Evolutionary conservation across 345 rosid species (phyloP), one percentile per base, ranked within the genome.

Genomic region (Camelina sativa): DNA sequence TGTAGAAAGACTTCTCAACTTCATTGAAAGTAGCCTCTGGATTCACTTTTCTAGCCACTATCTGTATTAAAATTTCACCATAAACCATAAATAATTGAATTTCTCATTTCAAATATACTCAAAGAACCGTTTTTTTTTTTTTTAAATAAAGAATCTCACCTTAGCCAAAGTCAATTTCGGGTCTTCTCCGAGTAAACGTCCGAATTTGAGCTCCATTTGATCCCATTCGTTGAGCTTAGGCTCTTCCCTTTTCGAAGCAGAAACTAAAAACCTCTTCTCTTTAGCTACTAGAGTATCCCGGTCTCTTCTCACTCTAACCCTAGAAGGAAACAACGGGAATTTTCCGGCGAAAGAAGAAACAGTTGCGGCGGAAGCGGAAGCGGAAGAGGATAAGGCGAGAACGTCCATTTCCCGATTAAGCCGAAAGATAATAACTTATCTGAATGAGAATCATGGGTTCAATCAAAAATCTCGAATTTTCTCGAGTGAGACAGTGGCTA

Each of bases 121-220:
- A 25, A 56, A 35, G 7, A 2, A 40, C 0, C 35, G 12, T 11
- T 11, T 11, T 5, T 2, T 2, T 20, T 20, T 20, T 0, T 0
- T 23, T n/a, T n/a, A n/a, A 25, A 25, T 25, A 25, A 25, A 63
- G 59, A 65, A 6, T 20, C 55, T 44, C 22, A 90, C 99, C 97
- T 95, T 95, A 53, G 97, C 97, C 73, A 90, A 79, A 55, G 97
- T 91, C 78, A 91, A 83, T 81, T 90, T 88, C 40, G 99, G 99
- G 83, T 94, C 97, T 84, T 94, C 98, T 0, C 95, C 96, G 5
- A 94, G 82, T 81, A 88, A 70, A 25, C 85, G 88, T 41, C 97
- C 98, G 44, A 90, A 88, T 72, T 91, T 86, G 81, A 94, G 88
- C 91, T 91, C 97, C 98, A 91, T 91, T 80, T 79, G 87, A 81